Evolutionary conservation across 192 early-diverging fungal genomes (phyloP).

Genomic region (Paraglomus occultum): DNA sequence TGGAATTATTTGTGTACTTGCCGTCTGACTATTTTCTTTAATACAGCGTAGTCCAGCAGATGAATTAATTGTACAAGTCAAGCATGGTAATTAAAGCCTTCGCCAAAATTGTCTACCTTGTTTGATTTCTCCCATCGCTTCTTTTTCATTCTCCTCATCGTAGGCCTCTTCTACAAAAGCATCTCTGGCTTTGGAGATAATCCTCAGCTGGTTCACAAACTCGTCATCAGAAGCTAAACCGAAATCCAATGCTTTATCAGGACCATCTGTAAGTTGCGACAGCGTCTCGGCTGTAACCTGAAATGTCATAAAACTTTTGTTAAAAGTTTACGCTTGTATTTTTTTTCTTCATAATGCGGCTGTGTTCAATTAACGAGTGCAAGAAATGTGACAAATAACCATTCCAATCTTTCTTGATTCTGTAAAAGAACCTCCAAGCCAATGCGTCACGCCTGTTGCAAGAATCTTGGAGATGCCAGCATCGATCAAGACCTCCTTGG

Average conservation of each 20-base stretch:
- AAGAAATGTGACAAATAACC: neutral
- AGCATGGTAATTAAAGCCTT: no score
- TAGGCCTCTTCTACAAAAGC: neutral
- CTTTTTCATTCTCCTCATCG: neutral
- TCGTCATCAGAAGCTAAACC: slow-evolving; percentile 16
- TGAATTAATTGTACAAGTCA: no score
- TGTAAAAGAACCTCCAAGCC: slow-evolving; percentile 12
- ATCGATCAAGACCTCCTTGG: slow-evolving; percentile 13
- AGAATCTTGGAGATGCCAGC: neutral
- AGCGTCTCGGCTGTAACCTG: slow-evolving; percentile 26
- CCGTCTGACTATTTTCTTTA: no score
- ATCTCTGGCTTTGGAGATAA: slow-evolving; percentile 16
- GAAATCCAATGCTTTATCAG: slow-evolving; percentile 21
- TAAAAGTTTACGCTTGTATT: neutral
- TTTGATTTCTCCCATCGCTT: no score
- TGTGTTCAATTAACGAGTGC: neutral
- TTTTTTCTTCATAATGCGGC: neutral
- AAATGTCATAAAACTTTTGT: neutral
- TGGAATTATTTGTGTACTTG: no score
- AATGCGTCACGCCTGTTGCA: neutral
- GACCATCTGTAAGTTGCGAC: slow-evolving; percentile 21
- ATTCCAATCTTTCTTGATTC: slow-evolving; percentile 21
- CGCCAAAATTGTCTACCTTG: no score
- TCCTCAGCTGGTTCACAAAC: neutral
- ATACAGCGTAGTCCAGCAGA: no score